These are phyloP conservation scores for Trichoderma sp. DNA, from an alignment of 2,329 filamentous ascomycete species.

Conservation along the genomic window DNA sequence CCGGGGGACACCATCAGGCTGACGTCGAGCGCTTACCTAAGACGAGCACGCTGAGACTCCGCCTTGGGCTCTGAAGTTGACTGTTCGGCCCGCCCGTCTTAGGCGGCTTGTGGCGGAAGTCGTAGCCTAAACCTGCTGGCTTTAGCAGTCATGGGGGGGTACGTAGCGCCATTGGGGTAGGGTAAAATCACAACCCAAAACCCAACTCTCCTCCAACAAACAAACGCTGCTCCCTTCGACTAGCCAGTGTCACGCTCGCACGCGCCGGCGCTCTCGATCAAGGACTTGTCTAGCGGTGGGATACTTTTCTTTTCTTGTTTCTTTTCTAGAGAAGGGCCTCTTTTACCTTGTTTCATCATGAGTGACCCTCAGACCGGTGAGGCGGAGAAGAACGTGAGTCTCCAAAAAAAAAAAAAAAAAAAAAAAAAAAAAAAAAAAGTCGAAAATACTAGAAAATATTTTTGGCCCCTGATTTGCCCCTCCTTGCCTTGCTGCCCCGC, in stretches of 20 bases:
- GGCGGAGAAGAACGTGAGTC: slow-evolving; percentile 88
- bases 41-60: background rate
- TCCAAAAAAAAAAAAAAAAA: background rate
- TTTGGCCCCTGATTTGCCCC: slow-evolving; percentile 25
- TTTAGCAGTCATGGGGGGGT: slow-evolving; percentile 2
- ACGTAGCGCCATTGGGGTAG: slow-evolving; percentile 15
- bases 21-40: slow-evolving; percentile 18
- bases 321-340: slow-evolving; percentile 5
- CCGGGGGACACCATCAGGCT: background rate
- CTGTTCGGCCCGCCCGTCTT: slow-evolving; percentile 1
- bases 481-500: slow-evolving; percentile 33
- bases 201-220: slow-evolving; percentile 33
- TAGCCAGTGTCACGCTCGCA: slow-evolving; percentile 20
- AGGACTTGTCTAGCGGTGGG: slow-evolving; percentile 18
- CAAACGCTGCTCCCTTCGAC: slow-evolving; percentile 13
- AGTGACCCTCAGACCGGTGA: slow-evolving; percentile 83
- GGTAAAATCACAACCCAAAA: slow-evolving; percentile 29
- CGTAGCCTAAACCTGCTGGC: background rate
- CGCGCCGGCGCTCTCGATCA: slow-evolving; percentile 18
- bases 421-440: background rate
- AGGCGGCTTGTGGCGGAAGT: slow-evolving; percentile 9
- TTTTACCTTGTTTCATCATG: slow-evolving; percentile 58
- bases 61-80: background rate
- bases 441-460: slow-evolving; percentile 22
- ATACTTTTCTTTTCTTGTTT: background rate